These are phyloP conservation scores for Auriculariales sp. DNA, from an alignment of 768 basidiomycete genomes.

Conservation along the genomic window DNA sequence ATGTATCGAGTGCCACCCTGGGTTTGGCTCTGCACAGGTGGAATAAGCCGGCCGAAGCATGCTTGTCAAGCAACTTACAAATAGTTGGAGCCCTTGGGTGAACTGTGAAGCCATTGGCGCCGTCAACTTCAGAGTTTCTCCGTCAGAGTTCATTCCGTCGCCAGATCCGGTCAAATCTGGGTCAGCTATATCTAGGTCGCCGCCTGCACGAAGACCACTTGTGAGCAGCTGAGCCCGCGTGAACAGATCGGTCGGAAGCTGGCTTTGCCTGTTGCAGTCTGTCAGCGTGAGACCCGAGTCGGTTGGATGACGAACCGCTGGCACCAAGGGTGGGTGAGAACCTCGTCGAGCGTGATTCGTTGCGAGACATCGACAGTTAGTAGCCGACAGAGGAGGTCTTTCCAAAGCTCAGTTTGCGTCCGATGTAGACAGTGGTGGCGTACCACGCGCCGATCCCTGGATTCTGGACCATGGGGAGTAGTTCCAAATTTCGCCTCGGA, in stretches of 20 bases:
- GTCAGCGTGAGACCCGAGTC: constrained; percentile 1
- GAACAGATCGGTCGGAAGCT: constrained; percentile 37
- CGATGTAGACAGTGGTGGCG: constrained; percentile 13
- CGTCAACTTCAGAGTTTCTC: constrained; percentile 45
- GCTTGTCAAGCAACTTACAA: constrained; percentile 35
- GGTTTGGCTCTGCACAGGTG: constrained; percentile 58
- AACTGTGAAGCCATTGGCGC: constrained; percentile 51
- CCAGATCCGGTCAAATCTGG: constrained; percentile 24
- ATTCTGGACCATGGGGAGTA: constrained; percentile 73
- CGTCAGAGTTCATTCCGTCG: constrained; percentile 33
- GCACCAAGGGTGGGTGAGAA: constrained; percentile 58
- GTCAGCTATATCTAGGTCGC: constrained; percentile 61
- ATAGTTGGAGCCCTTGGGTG: constrained; percentile 66
- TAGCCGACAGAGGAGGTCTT: constrained; percentile 66
- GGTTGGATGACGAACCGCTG: constrained; percentile 31
- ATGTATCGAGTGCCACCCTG: constrained; percentile 59
- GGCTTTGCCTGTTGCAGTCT: constrained; percentile 40
- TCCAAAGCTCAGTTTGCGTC: constrained; percentile 11
- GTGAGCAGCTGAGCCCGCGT: constrained; percentile 60
- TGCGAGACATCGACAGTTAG: constrained; percentile 53
- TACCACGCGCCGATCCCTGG: constrained; percentile 43
- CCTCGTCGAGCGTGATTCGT: constrained; percentile 48
- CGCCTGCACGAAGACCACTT: constrained; percentile 45
- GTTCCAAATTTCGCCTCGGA: constrained; percentile 55
- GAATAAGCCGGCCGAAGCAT: background rate